Base-by-base conservation (phyloP, 345 rosid genomes). In the Reutealis trisperma region DNA sequence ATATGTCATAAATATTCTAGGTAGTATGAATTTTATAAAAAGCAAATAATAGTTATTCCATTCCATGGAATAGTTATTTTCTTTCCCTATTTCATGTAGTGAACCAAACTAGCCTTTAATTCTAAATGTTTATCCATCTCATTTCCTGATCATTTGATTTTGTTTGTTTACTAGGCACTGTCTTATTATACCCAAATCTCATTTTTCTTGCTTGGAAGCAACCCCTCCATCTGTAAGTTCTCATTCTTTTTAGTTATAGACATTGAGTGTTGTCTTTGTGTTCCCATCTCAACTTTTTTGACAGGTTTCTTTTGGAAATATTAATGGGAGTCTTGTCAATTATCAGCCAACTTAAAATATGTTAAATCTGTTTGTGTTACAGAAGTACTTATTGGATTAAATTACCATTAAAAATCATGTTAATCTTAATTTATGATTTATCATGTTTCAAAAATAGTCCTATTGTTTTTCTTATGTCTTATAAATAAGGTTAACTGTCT, bases 201-300 rank as follows among this genome's bases (percentile, higher is more conserved):
- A 93, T 85, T 93, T 84, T 83, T 82, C 93, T 63, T 89, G 91
- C 45, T 80, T 95, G 85, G 93, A 90, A 81, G 85, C 81, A 52
- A 95, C 99, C 75, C 99, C 97, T 71, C 91, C 98, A 67, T 84
- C 91, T 77, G 99, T 95, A 93, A 95, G 99, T 89, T 55, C 72
- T 74, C 27, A 19, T 47, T 67, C 54, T 57, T 49, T 6, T 70
- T 6, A 16, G 14, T 59, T 77, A 5, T 37, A n/a, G 57, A 68
- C 64, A 57, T 15, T 30, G 34, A 9, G 37, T 19, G 4, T 11
- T 62, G 25, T 5, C 68, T 73, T 63, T 15, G 2, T 30, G 15
- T 61, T 61, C 32, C 25, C 34, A 63, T 30, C 51, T 49, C 70
- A 67, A 58, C 47, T 34, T 13, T 14, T 64, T 4, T 32, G 12